Percentiles rank a stretch among this genome's conserved stretches.
Conservation (phyloP, 306 rosid species). For the barrel medic (Medicago truncatula) region MtrunA17r5.0-ANR NC_053042.1:19198001-19198500, state of each 20-base stretch:
- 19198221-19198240: conserved; percentile 5
- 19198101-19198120: conserved; percentile 92
- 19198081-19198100: conserved; percentile 70
- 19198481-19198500: background rate
- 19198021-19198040: conserved; percentile 21
- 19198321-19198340: conserved; percentile 40
- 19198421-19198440: conserved; percentile 1
- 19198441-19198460: background rate
- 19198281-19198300: conserved; percentile 43
- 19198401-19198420: background rate
- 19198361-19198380: conserved; percentile 35
- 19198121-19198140: conserved; percentile 87
- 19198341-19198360: conserved; percentile 28
- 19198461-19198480: background rate
- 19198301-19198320: conserved; percentile 26
- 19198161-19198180: background rate
- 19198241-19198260: conserved; percentile 14
- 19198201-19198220: conserved; percentile 35
- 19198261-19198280: conserved; percentile 39
- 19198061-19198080: conserved; percentile 70
- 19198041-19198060: background rate
- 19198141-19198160: conserved; percentile 41
- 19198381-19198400: conserved; percentile 24
- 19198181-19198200: conserved; percentile 14
- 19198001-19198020: conserved; percentile 17